Conservation (phyloP, 345 rosid genomes). For the Cochlearia excelsa region DNA sequence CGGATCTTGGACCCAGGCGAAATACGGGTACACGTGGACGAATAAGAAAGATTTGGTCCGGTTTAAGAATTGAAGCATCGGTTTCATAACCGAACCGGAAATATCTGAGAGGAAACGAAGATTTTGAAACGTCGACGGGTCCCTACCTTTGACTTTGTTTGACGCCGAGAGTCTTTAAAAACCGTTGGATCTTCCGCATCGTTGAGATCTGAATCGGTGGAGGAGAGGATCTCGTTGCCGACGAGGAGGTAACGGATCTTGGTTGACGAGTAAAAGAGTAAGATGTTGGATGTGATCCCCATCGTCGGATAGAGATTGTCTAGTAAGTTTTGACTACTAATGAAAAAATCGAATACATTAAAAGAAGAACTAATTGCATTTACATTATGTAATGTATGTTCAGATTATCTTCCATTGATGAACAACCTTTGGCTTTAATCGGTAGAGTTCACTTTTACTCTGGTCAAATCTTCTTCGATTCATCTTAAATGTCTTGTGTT, state of each 20-base stretch:
- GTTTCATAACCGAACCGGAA: slow-evolving; percentile 51
- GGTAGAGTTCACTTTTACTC: too few relatives aligned
- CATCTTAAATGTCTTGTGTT: too few relatives aligned
- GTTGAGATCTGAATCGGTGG: slow-evolving; percentile 41
- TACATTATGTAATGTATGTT: too few relatives aligned
- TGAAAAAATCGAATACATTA: too few relatives aligned
- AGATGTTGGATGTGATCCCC: slow-evolving; percentile 59
- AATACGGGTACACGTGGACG: slow-evolving; percentile 78
- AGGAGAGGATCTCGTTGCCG: slow-evolving; percentile 77
- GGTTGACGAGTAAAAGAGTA: slow-evolving; percentile 52
- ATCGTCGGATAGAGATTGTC: slow-evolving; percentile 45
- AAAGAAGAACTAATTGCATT: too few relatives aligned
- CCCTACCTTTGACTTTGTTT: slow-evolving; percentile 65
- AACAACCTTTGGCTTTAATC: too few relatives aligned
- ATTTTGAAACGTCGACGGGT: slow-evolving; percentile 62
- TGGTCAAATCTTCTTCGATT: too few relatives aligned
- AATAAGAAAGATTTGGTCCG: slow-evolving; percentile 85
- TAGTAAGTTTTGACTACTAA: too few relatives aligned
- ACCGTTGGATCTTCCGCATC: slow-evolving; percentile 62
- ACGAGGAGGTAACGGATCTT: slow-evolving; percentile 82
- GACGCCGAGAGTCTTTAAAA: slow-evolving; percentile 44
- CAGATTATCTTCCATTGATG: too few relatives aligned
- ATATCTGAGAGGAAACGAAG: slow-evolving; percentile 77
- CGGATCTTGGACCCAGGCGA: slow-evolving; percentile 68
- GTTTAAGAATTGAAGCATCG: slow-evolving; percentile 78